Conservation (phyloP, 169 alveolate genomes). For the Theileria luwenshuni region DNA sequence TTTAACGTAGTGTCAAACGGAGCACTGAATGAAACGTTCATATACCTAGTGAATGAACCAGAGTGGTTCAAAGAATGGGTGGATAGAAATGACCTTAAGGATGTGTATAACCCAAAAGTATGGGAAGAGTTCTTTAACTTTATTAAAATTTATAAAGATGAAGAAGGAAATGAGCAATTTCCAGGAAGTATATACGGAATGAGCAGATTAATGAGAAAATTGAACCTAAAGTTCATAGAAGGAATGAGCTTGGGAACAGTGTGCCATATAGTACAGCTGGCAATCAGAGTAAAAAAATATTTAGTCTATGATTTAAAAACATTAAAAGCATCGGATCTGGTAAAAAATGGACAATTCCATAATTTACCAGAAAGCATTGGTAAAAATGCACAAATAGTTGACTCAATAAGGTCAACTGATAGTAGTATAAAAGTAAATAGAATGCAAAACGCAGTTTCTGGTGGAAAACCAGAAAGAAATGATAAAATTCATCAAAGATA, state of each 20-base stretch:
- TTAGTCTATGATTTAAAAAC: conserved; percentile 63
- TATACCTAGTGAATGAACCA: conserved; percentile 66
- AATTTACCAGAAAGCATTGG: too few relatives aligned
- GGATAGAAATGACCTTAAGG: conserved; percentile 72
- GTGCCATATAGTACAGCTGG: conserved; percentile 81
- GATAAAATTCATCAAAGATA: too few relatives aligned
- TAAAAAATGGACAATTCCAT: conserved; percentile 1
- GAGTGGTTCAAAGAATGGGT: conserved; percentile 63
- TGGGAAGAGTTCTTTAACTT: conserved; percentile 74
- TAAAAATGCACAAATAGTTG: too few relatives aligned
- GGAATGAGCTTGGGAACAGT: conserved; percentile 75
- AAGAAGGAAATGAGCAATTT: conserved; percentile 67
- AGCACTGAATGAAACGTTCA: conserved; percentile 61
- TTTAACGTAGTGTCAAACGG: conserved; percentile 62
- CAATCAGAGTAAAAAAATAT: conserved; percentile 57
- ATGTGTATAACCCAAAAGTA: conserved; percentile 57
- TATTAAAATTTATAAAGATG: conserved; percentile 24
- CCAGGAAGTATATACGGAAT: conserved; percentile 83
- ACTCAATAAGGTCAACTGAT: too few relatives aligned
- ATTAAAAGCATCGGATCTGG: conserved; percentile 40
- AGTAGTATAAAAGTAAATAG: too few relatives aligned
- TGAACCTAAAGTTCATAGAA: conserved; percentile 73
- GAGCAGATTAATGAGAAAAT: conserved; percentile 72
- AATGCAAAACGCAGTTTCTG: too few relatives aligned
- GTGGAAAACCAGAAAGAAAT: too few relatives aligned